Evolutionary conservation across 1,139 yeast genomes (phyloP), one percentile per base, ranked within the genome.

Genomic region (Candida glucosophila): DNA sequence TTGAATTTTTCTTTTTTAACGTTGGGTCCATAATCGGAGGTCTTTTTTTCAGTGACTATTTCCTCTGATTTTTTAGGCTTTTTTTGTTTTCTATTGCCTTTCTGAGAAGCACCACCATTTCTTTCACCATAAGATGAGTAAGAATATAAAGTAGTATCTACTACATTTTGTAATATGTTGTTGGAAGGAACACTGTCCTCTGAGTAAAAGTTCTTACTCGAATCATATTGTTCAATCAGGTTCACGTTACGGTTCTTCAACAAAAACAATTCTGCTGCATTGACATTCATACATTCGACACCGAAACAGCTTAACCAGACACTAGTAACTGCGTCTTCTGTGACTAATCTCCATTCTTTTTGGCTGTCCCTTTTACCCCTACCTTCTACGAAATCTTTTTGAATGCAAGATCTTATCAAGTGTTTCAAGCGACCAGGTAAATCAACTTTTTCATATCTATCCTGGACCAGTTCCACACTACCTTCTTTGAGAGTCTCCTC

Each of bases 291-390:
- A 27, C 74, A 67, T 20, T 58, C 58, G 22, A 74, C 52, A 1
- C 75, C 74, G 43, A 58, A 74, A 33, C 76, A 59, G 23, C 52
- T 49, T n/a, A 68, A 61, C 80, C 81, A 74, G 5, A 67, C 57
- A 21, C 56, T 55, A 5, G 75, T 62, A 4, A 64, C 52, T 1
- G 62, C 42, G 34, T 74, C 79, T 42, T 75, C 81, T 3, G 77
- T 64, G 4, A 73, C 59, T 16, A 73, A 47, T 24, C 51, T 52
- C 80, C 80, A 75, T 17, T 58, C 46, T 22, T 55, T 53, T 5
- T 35, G 31, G 3, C 37, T 31, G 15, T 28, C 22, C 5, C 17
- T 23, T 12, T 24, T 19, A 17, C 15, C 14, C 12, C 39, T 43
- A 8, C 28, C 26, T 28, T 67, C 71, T 20, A 65, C 34, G 31